Base-by-base conservation (phyloP, 345 rosid species). In the Gossypium stocksii region DNA sequence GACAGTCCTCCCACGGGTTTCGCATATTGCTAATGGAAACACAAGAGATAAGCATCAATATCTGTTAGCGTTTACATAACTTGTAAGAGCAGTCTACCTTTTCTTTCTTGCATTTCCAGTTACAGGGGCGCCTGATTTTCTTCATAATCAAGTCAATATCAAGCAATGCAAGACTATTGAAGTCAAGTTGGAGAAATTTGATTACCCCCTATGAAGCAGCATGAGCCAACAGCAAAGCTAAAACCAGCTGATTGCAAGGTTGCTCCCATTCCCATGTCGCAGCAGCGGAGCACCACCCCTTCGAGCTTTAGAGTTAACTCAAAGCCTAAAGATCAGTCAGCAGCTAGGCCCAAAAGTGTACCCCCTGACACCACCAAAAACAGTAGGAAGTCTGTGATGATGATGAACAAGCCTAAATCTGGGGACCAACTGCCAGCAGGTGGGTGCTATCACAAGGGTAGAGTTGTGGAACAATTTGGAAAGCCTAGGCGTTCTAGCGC, bases 391-490 rank as follows among this genome's bases (percentile, higher is more conserved):
- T 80, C 91, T 7, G 70, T 82, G 73, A 34, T 79, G 7, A 53
- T 80, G 7, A 49, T 77, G 20, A 82, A 66, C 77, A 80, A 82
- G 66, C 79, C 88, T 52, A 92, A 84, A 77, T 79, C 85, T 2
- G 86, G 86, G 27, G 94, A 83, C 48, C 71, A 74, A 23, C 54
- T 16, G 70, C 71, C 79, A 6, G 82, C 76, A 0, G 69, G 69
- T 38, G 84, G 83, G 77, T 75, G 83, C 56, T 84, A 81, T 70
- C 85, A 81, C 52, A 81, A 81, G 80, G 75, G 69, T 25, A 76
- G 78, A 72, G 81, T 66, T 58, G 61, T 70, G 68, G 90, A 89
- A 81, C 93, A 86, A 78, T 82, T 82, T 63, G 81, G 87, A 45
- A 77, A 86, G 82, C 89, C 88, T 12, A 79, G 89, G 77, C 81